phyloP scores from a whole-genome alignment of 352 stramenopile species.

The Phytophthora citricola region DNA sequence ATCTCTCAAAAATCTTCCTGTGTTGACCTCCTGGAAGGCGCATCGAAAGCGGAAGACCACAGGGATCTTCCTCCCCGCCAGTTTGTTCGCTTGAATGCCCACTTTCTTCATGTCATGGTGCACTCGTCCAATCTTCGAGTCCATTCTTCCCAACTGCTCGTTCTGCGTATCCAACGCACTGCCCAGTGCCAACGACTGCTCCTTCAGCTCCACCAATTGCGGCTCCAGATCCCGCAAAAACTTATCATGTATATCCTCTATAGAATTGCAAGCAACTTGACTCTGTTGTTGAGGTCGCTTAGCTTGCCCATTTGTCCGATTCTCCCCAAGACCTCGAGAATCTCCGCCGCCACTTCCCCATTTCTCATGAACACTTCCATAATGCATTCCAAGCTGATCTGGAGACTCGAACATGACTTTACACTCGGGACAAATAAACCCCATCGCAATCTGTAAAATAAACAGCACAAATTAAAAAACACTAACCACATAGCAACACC shows the following conservation, averaged over 20 bases:
- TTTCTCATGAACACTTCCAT: conserved; percentile 52
- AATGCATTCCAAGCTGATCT: conserved; percentile 65
- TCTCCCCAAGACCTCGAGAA: neutral
- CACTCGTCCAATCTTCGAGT: conserved; percentile 67
- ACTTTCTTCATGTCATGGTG: conserved; percentile 79
- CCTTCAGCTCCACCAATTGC: conserved; percentile 69
- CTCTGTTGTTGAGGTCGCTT: conserved; percentile 10
- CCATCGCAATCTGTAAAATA: conserved; percentile 71
- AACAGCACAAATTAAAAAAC: conserved; percentile 1
- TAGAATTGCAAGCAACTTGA: conserved; percentile 5
- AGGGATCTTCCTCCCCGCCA: conserved; percentile 46
- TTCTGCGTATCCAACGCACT: conserved; percentile 73
- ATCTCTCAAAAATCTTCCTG: conserved; percentile 59
- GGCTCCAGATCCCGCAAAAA: conserved; percentile 66
- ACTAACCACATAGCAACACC: neutral
- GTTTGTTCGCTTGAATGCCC: conserved; percentile 64
- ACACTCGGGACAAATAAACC: conserved; percentile 87
- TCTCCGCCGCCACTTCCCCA: neutral
- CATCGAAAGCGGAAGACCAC: conserved; percentile 71
- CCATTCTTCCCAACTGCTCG: conserved; percentile 61
- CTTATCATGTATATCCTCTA: conserved; percentile 43
- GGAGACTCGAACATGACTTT: conserved; percentile 70
- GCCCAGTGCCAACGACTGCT: conserved; percentile 66
- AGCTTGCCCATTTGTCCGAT: neutral
- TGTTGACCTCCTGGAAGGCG: conserved; percentile 71